A percentile compares a stretch with the other conserved stretches of the same genome.
Evolutionary conservation across 148 eudicot genomes (phyloP).

Genomic region (Bassia scoparia): DNA sequence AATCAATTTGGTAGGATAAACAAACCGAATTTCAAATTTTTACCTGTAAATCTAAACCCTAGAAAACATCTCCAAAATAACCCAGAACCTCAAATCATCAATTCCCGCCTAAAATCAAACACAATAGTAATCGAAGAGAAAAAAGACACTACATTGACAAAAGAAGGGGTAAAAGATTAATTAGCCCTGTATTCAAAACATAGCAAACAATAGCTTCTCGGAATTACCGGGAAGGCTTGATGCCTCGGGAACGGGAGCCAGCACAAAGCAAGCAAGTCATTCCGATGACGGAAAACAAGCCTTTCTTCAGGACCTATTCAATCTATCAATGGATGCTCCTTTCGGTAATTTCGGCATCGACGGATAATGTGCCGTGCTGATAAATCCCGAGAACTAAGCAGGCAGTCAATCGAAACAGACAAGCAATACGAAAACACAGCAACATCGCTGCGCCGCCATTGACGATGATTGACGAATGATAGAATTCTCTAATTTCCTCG

Average conservation of each 20-base stretch:
- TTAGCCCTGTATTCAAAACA: slow-evolving; percentile 59
- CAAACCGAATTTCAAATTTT: too few species aligned
- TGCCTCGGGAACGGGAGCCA: slow-evolving; percentile 73
- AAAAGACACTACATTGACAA: slow-evolving; percentile 44
- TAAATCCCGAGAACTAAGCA: too few species aligned
- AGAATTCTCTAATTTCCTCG: too few species aligned
- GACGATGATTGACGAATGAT: too few species aligned
- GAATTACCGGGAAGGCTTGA: slow-evolving; percentile 74
- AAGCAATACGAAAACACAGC: too few species aligned
- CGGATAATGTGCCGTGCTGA: slow-evolving; percentile 64
- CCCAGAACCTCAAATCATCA: too few species aligned
- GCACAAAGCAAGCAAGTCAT: slow-evolving; percentile 90
- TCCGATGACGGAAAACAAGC: slow-evolving; percentile 56
- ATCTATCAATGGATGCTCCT: slow-evolving; percentile 27
- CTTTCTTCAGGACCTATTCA: slow-evolving; percentile 17
- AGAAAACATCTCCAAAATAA: too few species aligned
- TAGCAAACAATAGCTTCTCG: slow-evolving; percentile 63
- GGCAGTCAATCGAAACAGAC: too few species aligned
- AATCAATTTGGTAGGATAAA: too few species aligned
- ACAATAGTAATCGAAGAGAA: background rate
- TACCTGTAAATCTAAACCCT: too few species aligned
- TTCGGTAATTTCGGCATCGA: slow-evolving; percentile 74
- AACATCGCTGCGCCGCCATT: too few species aligned
- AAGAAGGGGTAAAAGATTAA: slow-evolving; percentile 55
- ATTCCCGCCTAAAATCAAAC: too few species aligned